Percentiles rank a stretch among this genome's conserved stretches.
Evolutionary conservation across 2,329 filamentous ascomycete species (phyloP).

Genomic region (Apiospora phragmitis): DNA sequence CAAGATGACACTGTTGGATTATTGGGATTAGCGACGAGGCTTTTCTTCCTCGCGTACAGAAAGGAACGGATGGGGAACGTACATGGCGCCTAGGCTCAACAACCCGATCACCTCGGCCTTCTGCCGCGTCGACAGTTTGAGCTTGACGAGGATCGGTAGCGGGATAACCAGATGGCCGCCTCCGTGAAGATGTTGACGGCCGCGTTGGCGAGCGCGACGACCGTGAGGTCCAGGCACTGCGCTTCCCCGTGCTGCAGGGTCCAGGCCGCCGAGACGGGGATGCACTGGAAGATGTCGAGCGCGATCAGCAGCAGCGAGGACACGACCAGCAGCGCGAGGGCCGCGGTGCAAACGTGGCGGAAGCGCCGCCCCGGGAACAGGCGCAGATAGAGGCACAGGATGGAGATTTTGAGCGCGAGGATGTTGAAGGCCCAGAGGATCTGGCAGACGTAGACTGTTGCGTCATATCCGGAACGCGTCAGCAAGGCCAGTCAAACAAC

Average conservation of each 20-base stretch:
- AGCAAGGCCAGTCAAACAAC: neutral
- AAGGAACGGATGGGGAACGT: neutral
- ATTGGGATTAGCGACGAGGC: neutral
- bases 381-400: conserved; percentile 9
- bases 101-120: neutral
- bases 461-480: neutral
- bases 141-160: neutral
- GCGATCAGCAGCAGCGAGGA: neutral
- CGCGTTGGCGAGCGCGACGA: conserved; percentile 8
- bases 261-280: neutral
- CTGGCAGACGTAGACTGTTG: conserved; percentile 9
- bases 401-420: conserved; percentile 5
- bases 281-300: conserved; percentile 9
- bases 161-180: conserved; percentile 6
- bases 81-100: neutral
- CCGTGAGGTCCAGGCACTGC: neutral
- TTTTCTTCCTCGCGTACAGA: neutral
- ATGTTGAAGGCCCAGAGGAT: conserved; percentile 13
- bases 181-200: conserved; percentile 6
- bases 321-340: neutral
- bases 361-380: neutral
- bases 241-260: conserved; percentile 11
- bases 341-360: neutral
- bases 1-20: neutral
- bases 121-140: neutral